These are phyloP conservation scores for Hyaloscypha hepaticicola DNA, from an alignment of 495 filamentous ascomycete genomes.

Conservation along the genomic window DNA sequence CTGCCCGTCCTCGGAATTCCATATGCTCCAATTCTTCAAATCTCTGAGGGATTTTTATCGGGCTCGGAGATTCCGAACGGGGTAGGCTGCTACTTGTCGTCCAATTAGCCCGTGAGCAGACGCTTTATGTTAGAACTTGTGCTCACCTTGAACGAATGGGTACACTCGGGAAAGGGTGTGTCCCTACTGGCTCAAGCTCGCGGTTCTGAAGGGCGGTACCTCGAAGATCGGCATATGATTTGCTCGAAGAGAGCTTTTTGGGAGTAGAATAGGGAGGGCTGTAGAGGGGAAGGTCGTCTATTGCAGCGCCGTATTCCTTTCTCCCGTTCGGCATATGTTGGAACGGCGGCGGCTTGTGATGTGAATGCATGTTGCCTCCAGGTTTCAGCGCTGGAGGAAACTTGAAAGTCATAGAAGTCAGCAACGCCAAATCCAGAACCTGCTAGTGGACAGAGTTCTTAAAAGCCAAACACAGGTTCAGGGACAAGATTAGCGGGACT, in stretches of 20 bases:
- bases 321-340: slow-evolving; percentile 8
- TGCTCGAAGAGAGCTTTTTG: slow-evolving; percentile 1
- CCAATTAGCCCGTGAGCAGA: neutral
- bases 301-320: slow-evolving; percentile 10
- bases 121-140: neutral
- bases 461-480: neutral
- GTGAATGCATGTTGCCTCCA: slow-evolving; percentile 3
- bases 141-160: slow-evolving; percentile 3
- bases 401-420: neutral
- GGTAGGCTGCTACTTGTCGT: neutral
- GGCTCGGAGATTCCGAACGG: neutral
- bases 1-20: neutral
- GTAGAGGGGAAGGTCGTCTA: slow-evolving; percentile 21
- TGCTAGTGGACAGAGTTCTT: neutral
- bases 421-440: neutral
- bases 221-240: neutral
- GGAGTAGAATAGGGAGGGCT: neutral
- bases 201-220: neutral
- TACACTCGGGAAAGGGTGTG: neutral
- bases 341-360: slow-evolving; percentile 3
- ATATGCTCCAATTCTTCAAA: neutral
- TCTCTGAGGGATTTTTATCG: slow-evolving; percentile 5
- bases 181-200: slow-evolving; percentile 9
- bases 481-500: neutral
- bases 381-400: slow-evolving; percentile 12